Evolutionary conservation across 345 rosid species (phyloP), one percentile per base, ranked within the genome.

Genomic region (Populus simonii): DNA sequence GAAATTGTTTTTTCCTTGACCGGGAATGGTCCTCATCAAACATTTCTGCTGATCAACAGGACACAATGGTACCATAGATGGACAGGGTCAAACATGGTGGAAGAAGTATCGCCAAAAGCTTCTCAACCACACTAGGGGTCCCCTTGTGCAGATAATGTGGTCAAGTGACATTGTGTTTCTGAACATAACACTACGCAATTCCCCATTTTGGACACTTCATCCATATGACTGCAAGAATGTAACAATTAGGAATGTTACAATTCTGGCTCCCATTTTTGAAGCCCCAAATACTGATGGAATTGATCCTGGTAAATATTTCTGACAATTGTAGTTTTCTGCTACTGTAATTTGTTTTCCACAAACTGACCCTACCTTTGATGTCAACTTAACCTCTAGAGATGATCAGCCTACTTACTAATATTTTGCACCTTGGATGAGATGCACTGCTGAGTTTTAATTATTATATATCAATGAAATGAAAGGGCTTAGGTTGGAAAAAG

Each of bases 21-120:
- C 43, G 16, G 2, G 12, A 74, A 61, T 81, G 73, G 73, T 45
- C 18, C n/a, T 33, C 63, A 29, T 53, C 35, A 70, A 66, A 29
- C 65, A 15, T 66, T 59, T 57, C 67, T 47, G 23, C 74, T 79
- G 77, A 74, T 20, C 29, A 76, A 82, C 87, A 96, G 98, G 97
- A 80, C 92, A 93, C 80, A 96, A 96, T 61, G 99, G 99, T 66
- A 96, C 97, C 71, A 93, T 96, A 72, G 89, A 91, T 74, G 99
- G 99, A 78, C 98, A 96, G 86, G 99, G 99, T 62, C 92, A 91
- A 78, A 74, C 93, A 65, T 96, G 99, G 99, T 96, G 99, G 99
- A 93, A 86, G 82, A 96, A 89, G 86, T 84, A 89, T 84, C 94
- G 93, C 55, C 94, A 93, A 86, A 93, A 94, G 86, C 94, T 90